phyloP scores from a whole-genome alignment of 768 basidiomycete species.

The Royoungia palumana region DNA sequence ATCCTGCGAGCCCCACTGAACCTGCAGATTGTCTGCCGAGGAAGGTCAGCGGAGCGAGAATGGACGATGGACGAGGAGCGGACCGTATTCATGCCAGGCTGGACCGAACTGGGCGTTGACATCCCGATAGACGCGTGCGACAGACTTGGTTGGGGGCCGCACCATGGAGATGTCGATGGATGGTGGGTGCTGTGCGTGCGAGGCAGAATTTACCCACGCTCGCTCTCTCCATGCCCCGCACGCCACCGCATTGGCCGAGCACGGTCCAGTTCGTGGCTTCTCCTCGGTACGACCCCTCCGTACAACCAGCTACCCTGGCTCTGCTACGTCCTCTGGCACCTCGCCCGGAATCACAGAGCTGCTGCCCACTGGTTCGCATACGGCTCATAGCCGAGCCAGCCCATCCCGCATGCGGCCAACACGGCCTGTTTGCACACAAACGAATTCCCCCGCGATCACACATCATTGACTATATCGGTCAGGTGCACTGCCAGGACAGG shows the following conservation, averaged over 20 bases:
- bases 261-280: conserved; percentile 52
- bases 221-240: conserved; percentile 6
- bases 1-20: conserved; percentile 97
- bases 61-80: conserved; percentile 17
- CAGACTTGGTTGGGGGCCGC: conserved; percentile 69
- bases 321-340: conserved; percentile 27
- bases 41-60: conserved; percentile 11
- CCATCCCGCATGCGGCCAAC: conserved; percentile 80
- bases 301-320: conserved; percentile 41
- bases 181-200: background rate
- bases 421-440: conserved; percentile 74
- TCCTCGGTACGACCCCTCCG: conserved; percentile 55
- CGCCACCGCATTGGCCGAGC: conserved; percentile 50
- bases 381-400: conserved; percentile 47
- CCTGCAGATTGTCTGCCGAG: conserved; percentile 81
- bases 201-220: conserved; percentile 29
- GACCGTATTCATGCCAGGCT: conserved; percentile 96
- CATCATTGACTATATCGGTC: conserved; percentile 79
- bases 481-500: conserved; percentile 78
- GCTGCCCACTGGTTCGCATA: conserved; percentile 47
- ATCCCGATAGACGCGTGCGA: conserved; percentile 83
- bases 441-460: conserved; percentile 64
- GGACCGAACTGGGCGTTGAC: conserved; percentile 86
- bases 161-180: conserved; percentile 48
- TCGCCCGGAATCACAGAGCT: conserved; percentile 15